Percentiles rank a stretch among this genome's conserved stretches.
These are phyloP conservation scores for Jamesozyma piceae DNA, from an alignment of 805 yeast genomes.

Conservation along the genomic window DNA sequence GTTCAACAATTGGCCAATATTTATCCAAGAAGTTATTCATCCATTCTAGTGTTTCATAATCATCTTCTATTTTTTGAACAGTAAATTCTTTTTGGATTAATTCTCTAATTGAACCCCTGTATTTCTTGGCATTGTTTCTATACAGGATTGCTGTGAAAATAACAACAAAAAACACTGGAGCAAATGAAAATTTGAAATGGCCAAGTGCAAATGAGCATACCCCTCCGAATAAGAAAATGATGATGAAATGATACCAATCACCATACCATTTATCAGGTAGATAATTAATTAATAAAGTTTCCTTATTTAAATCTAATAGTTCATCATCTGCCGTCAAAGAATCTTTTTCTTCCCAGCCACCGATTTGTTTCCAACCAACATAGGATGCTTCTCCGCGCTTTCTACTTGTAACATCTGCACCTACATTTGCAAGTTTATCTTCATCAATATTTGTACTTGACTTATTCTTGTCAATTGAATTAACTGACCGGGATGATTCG, in stretches of 20 bases:
- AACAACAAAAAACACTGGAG: constrained; percentile 70
- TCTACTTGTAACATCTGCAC: constrained; percentile 8
- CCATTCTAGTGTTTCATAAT: constrained; percentile 95
- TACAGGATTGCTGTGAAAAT: constrained; percentile 58
- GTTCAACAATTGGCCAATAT: constrained; percentile 88
- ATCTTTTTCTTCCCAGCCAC: constrained; percentile 72
- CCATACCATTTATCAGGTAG: constrained; percentile 75
- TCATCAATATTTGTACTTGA: constrained; percentile 17
- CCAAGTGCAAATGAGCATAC: constrained; percentile 73
- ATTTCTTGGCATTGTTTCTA: constrained; percentile 73
- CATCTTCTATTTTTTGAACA: constrained; percentile 71
- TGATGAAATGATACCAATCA: constrained; percentile 95
- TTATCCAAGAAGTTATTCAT: constrained; percentile 78
- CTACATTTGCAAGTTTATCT: constrained; percentile 15
- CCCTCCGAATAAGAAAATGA: constrained; percentile 55
- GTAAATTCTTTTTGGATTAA: constrained; percentile 80
- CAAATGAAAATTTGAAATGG: constrained; percentile 62
- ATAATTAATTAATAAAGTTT: constrained; percentile 66
- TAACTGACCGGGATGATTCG: neutral
- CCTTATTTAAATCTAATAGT: constrained; percentile 57
- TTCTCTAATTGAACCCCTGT: constrained; percentile 66
- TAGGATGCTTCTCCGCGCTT: constrained; percentile 43
- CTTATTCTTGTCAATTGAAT: neutral
- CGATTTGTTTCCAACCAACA: constrained; percentile 92
- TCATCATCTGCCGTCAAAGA: constrained; percentile 58